Evolutionary conservation across 2,329 filamentous ascomycete species (phyloP).

Genomic region (Leptographium lundbergii): DNA sequence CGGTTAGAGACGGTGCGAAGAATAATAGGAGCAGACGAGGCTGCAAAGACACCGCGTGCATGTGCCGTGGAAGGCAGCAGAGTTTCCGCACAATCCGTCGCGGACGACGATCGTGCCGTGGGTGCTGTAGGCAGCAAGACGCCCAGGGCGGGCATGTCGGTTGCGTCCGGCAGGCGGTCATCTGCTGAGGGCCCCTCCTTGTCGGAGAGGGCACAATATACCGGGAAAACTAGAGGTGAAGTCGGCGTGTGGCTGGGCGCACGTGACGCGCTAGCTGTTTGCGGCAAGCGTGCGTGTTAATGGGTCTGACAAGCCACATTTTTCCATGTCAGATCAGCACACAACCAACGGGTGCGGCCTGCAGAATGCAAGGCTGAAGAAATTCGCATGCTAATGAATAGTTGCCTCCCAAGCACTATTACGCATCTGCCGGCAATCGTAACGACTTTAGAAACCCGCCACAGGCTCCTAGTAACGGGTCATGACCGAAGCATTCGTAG

Average conservation of each 20-base stretch:
- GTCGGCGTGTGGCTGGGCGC: conserved; percentile 9
- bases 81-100: background rate
- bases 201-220: conserved; percentile 7
- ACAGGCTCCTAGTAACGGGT: no score
- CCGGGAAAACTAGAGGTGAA: conserved; percentile 13
- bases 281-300: background rate
- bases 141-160: background rate
- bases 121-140: background rate
- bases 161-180: background rate
- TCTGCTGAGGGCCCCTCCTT: conserved; percentile 5
- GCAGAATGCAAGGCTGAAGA: conserved; percentile 14
- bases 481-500: no score
- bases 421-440: background rate
- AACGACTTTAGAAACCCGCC: background rate
- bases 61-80: background rate
- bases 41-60: background rate
- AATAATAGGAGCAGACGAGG: background rate
- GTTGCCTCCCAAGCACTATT: background rate
- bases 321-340: background rate
- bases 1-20: background rate
- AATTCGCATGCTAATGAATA: background rate
- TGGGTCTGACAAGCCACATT: conserved; percentile 6
- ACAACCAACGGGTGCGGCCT: conserved; percentile 1
- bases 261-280: conserved; percentile 7
- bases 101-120: background rate